phyloP scores from a whole-genome alignment of 352 stramenopile species.

The Pelagophyceae sp. region DNA sequence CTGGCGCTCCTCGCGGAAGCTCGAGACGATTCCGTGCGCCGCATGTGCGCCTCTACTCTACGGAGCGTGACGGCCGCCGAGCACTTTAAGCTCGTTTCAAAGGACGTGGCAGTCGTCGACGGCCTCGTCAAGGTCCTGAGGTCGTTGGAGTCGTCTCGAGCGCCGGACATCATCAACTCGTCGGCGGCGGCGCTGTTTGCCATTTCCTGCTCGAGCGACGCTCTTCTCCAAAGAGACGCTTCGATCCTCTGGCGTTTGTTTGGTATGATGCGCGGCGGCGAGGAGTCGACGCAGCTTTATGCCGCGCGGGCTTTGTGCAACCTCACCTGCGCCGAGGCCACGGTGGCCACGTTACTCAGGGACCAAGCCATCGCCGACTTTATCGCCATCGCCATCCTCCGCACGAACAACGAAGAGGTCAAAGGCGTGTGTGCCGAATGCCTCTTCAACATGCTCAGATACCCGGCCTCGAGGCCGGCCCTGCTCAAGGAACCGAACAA shows the following conservation, averaged over 20 bases:
- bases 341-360: slow-evolving; percentile 51
- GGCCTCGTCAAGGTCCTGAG: slow-evolving; percentile 21
- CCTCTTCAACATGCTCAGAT: slow-evolving; percentile 67
- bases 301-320: slow-evolving; percentile 71
- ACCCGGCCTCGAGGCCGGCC: slow-evolving; percentile 17
- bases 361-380: slow-evolving; percentile 68
- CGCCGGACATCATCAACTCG: slow-evolving; percentile 17
- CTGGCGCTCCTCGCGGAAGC: slow-evolving; percentile 33
- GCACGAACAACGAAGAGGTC: slow-evolving; percentile 72
- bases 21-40: not conserved
- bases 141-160: not conserved
- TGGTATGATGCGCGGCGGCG: slow-evolving; percentile 71
- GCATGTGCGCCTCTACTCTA: not conserved
- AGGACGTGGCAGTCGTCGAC: slow-evolving; percentile 39
- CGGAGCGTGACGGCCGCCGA: not conserved
- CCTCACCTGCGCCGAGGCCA: slow-evolving; percentile 42
- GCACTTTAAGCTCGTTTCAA: slow-evolving; percentile 31
- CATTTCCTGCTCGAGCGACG: slow-evolving; percentile 27
- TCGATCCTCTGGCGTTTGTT: slow-evolving; percentile 56
- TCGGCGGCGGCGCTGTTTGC: slow-evolving; percentile 39
- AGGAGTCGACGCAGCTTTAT: slow-evolving; percentile 74
- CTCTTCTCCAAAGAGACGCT: slow-evolving; percentile 60
- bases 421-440: slow-evolving; percentile 70
- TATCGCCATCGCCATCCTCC: slow-evolving; percentile 70
- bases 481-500: slow-evolving; percentile 23